Percentiles rank a stretch among this genome's conserved stretches.
Conservation (phyloP, 2,329 filamentous ascomycete genomes). For the Pestalotiopsis sp. region DNA sequence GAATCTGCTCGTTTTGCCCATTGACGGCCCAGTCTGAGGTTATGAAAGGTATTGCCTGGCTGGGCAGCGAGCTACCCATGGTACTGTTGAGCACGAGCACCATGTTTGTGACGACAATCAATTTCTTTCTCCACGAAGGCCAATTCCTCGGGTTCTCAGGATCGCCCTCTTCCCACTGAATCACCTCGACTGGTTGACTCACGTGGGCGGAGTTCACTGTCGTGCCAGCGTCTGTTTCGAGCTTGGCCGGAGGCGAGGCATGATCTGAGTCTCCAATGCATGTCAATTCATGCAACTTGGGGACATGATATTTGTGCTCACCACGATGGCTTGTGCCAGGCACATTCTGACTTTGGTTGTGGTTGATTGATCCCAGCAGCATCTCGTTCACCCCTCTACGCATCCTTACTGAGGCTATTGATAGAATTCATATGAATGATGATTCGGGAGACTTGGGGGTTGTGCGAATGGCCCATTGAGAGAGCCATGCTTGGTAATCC, state of each 20-base stretch:
- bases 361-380: background rate
- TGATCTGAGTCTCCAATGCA: background rate
- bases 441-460: no score
- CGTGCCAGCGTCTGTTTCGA: background rate
- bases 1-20: constrained; percentile 41
- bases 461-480: background rate
- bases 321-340: background rate
- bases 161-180: background rate
- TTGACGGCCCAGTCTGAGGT: constrained; percentile 56
- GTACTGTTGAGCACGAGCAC: constrained; percentile 66
- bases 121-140: constrained; percentile 44
- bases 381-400: background rate
- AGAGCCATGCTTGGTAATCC: background rate
- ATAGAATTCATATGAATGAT: background rate
- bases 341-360: background rate
- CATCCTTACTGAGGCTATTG: background rate
- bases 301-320: background rate
- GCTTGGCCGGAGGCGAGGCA: background rate
- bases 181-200: background rate
- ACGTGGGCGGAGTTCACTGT: background rate
- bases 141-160: background rate
- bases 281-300: background rate
- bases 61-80: constrained; percentile 64
- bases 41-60: constrained; percentile 61
- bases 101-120: constrained; percentile 55